A percentile compares a stretch with the other conserved stretches of the same genome.
phyloP scores from a whole-genome alignment of 106 monocot species.

The Posidonia australis region DNA sequence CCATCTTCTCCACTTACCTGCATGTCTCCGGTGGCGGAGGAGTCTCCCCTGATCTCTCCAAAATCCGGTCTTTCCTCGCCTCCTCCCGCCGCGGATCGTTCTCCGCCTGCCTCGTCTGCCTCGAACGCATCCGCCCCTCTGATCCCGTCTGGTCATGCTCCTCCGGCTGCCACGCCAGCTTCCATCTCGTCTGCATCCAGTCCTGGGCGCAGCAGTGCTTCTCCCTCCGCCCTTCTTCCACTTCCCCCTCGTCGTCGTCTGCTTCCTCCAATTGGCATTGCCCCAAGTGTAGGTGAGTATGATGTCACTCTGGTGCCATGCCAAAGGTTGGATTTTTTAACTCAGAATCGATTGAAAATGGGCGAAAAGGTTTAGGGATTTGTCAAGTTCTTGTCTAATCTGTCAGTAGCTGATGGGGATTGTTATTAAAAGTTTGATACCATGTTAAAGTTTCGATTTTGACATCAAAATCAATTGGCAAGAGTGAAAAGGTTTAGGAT shows the following conservation, averaged over 20 bases:
- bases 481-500: neutral
- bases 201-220: conserved; percentile 64
- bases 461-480: neutral
- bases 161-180: conserved; percentile 57
- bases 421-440: neutral
- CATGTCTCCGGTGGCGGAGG: conserved; percentile 17
- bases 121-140: conserved; percentile 68
- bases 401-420: neutral
- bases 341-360: neutral
- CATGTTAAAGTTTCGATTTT: neutral
- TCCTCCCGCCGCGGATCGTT: conserved; percentile 34
- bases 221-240: conserved; percentile 13
- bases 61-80: conserved; percentile 64
- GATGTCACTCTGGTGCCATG: neutral
- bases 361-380: neutral
- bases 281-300: conserved; percentile 58
- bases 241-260: conserved; percentile 2
- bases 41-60: conserved; percentile 26
- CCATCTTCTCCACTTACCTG: conserved; percentile 59
- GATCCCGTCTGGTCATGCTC: conserved; percentile 87
- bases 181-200: conserved; percentile 91
- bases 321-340: neutral
- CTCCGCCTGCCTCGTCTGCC: conserved; percentile 80
- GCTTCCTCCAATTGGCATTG: conserved; percentile 54
- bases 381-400: neutral